These are phyloP conservation scores for Fusarium burgessii DNA, from an alignment of 2,329 filamentous ascomycete genomes.

Conservation along the genomic window DNA sequence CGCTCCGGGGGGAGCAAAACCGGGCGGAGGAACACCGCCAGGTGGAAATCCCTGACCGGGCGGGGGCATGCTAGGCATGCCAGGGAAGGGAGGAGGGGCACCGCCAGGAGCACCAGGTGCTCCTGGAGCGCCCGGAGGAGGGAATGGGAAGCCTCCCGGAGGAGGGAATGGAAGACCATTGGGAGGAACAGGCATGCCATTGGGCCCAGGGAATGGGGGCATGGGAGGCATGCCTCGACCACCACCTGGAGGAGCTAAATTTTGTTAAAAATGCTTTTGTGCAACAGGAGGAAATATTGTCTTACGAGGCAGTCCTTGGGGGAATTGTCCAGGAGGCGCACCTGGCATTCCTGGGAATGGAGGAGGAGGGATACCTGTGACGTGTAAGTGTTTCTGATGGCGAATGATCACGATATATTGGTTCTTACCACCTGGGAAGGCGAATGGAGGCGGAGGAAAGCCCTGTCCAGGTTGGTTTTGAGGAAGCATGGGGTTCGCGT, in stretches of 20 bases:
- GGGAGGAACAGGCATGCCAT: conserved; percentile 59
- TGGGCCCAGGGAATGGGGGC: conserved; percentile 57
- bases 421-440: conserved; percentile 68
- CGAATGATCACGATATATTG: conserved; percentile 40
- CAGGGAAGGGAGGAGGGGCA: conserved; percentile 48
- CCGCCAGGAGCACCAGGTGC: conserved; percentile 45
- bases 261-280: conserved; percentile 20
- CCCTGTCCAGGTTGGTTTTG: conserved; percentile 72
- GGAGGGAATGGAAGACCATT: conserved; percentile 54
- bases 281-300: conserved; percentile 27
- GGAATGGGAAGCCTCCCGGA: conserved; percentile 51
- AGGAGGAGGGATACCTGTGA: conserved; percentile 67
- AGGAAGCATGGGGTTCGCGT: conserved; percentile 84
- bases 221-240: conserved; percentile 63
- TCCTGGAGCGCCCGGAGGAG: conserved; percentile 51
- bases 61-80: conserved; percentile 54
- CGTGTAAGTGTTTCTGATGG: conserved; percentile 27
- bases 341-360: conserved; percentile 68
- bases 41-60: conserved; percentile 60
- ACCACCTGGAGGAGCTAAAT: conserved; percentile 61
- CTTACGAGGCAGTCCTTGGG: conserved; percentile 66
- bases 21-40: conserved; percentile 49
- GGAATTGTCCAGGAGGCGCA: conserved; percentile 55
- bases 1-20: conserved; percentile 52
- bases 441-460: conserved; percentile 67